These are phyloP conservation scores for Fimicolochytrium jonesii DNA, from an alignment of 192 early-diverging fungal genomes.

Conservation along the genomic window DNA sequence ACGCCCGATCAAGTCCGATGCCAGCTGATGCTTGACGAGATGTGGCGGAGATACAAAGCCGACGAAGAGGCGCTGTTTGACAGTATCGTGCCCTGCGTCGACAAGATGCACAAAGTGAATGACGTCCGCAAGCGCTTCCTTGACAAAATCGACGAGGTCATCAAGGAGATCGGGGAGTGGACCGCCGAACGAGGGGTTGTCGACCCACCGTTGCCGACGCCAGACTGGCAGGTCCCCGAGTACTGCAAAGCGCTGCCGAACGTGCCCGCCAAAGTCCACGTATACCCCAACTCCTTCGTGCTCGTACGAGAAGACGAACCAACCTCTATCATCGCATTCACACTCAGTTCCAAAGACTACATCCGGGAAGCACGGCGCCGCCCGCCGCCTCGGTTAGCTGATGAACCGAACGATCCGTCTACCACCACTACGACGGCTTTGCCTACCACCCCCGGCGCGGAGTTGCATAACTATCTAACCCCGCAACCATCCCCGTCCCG, in stretches of 20 bases:
- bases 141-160: constrained; percentile 28
- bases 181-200: too few species aligned
- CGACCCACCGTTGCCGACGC: too few species aligned
- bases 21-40: constrained; percentile 8
- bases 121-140: constrained; percentile 32
- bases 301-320: constrained; percentile 47
- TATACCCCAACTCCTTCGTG: constrained; percentile 34
- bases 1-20: constrained; percentile 15
- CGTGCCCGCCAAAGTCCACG: constrained; percentile 7
- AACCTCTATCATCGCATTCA: constrained; percentile 49
- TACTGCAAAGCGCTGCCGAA: constrained; percentile 27
- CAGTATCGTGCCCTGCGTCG: background rate
- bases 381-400: too few species aligned
- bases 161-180: constrained; percentile 46
- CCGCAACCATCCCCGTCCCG: too few species aligned
- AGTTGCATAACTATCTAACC: background rate
- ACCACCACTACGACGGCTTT: background rate
- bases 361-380: background rate
- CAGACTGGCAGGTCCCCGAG: constrained; percentile 51
- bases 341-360: constrained; percentile 46
- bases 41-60: constrained; percentile 31
- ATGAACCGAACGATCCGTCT: too few species aligned
- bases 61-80: constrained; percentile 49
- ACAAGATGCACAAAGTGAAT: constrained; percentile 34
- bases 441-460: background rate